Conservation (phyloP, 371 early-diverging fungal species). For the Actinomucor elegans region DNA sequence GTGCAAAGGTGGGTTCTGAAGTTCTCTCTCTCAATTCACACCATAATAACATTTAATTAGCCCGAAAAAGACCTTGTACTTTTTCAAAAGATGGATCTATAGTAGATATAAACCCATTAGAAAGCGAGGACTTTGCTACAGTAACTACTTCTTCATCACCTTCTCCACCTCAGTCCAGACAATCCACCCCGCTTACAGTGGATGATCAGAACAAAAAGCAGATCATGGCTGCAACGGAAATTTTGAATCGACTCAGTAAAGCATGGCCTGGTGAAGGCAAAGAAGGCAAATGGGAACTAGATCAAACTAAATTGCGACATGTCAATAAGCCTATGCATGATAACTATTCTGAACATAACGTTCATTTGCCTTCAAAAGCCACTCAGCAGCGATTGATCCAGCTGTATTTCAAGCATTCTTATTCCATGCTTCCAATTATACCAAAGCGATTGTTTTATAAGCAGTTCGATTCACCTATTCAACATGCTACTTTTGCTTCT, state of each 20-base stretch:
- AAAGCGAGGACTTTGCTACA: too few relatives aligned
- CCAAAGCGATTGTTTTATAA: slow-evolving; percentile 28
- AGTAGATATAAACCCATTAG: background rate
- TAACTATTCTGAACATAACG: background rate
- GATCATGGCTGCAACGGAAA: slow-evolving; percentile 2
- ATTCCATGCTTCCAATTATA: slow-evolving; percentile 31
- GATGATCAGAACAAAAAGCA: too few relatives aligned
- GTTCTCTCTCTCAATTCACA: too few relatives aligned
- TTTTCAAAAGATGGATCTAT: slow-evolving; percentile 31
- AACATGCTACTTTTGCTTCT: slow-evolving; percentile 12
- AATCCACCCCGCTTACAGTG: background rate
- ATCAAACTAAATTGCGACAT: slow-evolving; percentile 6
- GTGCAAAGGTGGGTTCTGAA: slow-evolving; percentile 18
- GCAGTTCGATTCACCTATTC: slow-evolving; percentile 23
- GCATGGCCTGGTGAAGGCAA: slow-evolving; percentile 23
- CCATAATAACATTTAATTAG: slow-evolving; percentile 6
- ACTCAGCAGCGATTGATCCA: slow-evolving; percentile 15
- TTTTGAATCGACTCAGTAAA: slow-evolving; percentile 7
- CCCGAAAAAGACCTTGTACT: slow-evolving; percentile 24
- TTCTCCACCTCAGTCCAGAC: background rate
- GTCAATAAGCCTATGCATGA: background rate
- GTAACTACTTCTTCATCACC: too few relatives aligned
- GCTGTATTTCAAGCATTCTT: slow-evolving; percentile 27
- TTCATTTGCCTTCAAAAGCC: slow-evolving; percentile 12
- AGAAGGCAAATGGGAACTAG: slow-evolving; percentile 30